Base-by-base conservation (phyloP, 345 rosid species). In the Barbarea vulgaris region DNA sequence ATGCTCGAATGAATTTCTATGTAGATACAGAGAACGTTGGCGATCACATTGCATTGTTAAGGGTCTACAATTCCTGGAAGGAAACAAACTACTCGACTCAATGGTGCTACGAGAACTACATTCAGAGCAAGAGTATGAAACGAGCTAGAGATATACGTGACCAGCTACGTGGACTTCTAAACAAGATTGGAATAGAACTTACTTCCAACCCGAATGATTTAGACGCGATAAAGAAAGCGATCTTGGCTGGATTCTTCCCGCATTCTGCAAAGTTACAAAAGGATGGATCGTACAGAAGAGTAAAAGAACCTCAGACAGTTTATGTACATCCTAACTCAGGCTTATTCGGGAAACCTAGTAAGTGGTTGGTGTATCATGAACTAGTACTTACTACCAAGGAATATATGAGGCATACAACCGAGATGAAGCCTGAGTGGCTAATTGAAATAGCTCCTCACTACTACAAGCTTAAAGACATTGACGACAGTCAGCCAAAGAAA, bases 91-190 rank as follows among this genome's bases (percentile, higher is more conserved):
- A 76, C 80, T 87, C 96, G 3, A 89, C 91, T 0, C 96, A 89
- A 48, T 95, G 99, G 97, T 95, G 99, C 78, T 92, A 86, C 34
- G 99, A 95, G 79, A 92, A 87, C 82, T 95, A 83, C 81, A 95
- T 92, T 71, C 99, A 95, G 93, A 97, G 89, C 42, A 83, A 92
- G 87, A 92, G 93, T 64, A 90, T 95, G 93, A 95, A 85, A 64
- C 86, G 97, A 63, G 99, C 99, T 31, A 87, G 97, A 80, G 99
- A 95, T 66, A 83, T 92, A 46, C 79, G 94, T 55, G 97, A 89
- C 73, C 99, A 95, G 80, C 76, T 90, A 80, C 88, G 79, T 72
- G 94, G 93, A 48, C 97, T 95, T 70, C 64, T 95, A 68, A 96
- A 90, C 82, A 87, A 96, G 83, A 93, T 90, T 83, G 99, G 90